phyloP scores from a whole-genome alignment of 495 filamentous ascomycete genomes.

The Podospora anserina region DNA sequence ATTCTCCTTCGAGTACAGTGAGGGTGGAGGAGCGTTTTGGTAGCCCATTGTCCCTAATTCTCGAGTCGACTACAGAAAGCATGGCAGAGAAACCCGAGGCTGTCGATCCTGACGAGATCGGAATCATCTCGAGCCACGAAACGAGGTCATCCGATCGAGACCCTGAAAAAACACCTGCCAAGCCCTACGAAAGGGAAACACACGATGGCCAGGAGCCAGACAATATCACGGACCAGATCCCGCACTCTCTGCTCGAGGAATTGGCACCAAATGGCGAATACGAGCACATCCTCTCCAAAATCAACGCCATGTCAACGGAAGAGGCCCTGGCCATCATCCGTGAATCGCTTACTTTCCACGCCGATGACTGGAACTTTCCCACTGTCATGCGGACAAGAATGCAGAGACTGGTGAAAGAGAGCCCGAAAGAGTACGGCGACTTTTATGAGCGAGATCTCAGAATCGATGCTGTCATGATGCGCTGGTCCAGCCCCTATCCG shows the following conservation, averaged over 20 bases:
- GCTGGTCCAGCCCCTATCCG: conserved; percentile 43
- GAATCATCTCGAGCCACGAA: neutral
- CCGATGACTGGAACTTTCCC: conserved; percentile 43
- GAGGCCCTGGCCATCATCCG: conserved; percentile 35
- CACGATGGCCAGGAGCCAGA: neutral
- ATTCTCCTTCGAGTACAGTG: neutral
- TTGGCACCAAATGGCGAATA: conserved; percentile 38
- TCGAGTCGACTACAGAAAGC: neutral
- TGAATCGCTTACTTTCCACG: conserved; percentile 32
- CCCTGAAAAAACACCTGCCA: conserved; percentile 30
- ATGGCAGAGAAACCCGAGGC: neutral
- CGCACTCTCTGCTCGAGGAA: conserved; percentile 36
- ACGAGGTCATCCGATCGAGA: conserved; percentile 20
- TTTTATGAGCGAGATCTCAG: conserved; percentile 40
- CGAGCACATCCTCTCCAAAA: conserved; percentile 39
- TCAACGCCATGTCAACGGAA: conserved; percentile 39
- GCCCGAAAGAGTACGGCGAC: conserved; percentile 34
- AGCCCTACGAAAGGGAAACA: neutral
- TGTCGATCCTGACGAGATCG: neutral
- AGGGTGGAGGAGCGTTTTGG: neutral
- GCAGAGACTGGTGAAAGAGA: conserved; percentile 25
- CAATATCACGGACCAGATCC: conserved; percentile 33
- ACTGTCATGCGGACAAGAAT: conserved; percentile 34
- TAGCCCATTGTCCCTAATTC: neutral
- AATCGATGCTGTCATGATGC: conserved; percentile 39